Conservation (phyloP, 345 rosid genomes). For the Syzygium jambos region DNA sequence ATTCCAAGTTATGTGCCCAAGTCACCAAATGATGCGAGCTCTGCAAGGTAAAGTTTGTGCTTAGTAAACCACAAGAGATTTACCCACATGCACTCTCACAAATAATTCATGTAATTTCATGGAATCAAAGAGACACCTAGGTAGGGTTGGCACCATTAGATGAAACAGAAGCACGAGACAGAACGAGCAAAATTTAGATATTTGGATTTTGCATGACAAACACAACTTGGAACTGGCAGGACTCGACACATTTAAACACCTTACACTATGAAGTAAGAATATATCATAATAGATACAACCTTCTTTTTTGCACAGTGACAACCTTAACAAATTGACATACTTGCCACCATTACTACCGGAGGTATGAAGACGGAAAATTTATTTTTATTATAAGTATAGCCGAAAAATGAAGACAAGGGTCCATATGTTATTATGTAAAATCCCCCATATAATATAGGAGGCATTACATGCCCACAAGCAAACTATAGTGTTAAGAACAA, state of each 20-base stretch:
- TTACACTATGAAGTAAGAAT: neutral
- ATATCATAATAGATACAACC: neutral
- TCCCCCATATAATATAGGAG: neutral
- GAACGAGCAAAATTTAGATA: neutral
- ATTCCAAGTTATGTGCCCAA: neutral
- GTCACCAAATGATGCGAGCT: neutral
- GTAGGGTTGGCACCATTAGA: neutral
- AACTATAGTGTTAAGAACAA: neutral
- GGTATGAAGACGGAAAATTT: neutral
- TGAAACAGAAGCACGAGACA: neutral
- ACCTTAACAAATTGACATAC: neutral
- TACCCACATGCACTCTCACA: neutral
- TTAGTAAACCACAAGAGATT: neutral
- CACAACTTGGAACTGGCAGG: neutral
- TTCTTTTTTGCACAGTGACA: neutral
- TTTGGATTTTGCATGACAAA: neutral
- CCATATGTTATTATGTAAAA: neutral
- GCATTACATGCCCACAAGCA: neutral
- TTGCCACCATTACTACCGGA: neutral
- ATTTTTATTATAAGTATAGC: neutral
- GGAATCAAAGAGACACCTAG: neutral
- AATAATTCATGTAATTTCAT: neutral
- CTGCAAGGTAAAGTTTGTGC: neutral
- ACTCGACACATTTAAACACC: neutral
- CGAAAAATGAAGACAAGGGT: neutral